Evolutionary conservation across 2,329 filamentous ascomycete genomes (phyloP).

Genomic region (Pseudogymnoascus sp.): DNA sequence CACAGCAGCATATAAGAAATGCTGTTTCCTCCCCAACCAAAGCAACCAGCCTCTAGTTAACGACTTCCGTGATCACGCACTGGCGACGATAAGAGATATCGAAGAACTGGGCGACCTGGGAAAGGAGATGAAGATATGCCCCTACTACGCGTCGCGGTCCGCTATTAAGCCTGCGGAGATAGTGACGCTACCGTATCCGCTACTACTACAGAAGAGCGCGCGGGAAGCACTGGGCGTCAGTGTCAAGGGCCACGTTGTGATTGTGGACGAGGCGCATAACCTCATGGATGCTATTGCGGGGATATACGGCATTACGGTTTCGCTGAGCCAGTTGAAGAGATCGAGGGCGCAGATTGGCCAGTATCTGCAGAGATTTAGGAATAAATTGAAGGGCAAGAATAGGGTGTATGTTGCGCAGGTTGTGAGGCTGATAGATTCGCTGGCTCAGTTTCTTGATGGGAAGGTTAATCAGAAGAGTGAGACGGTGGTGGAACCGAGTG

Average conservation of each 20-base stretch:
- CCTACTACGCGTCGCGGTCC: slow-evolving; percentile 89
- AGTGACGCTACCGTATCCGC: slow-evolving; percentile 82
- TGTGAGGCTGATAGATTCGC: slow-evolving; percentile 71
- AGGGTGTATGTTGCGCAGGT: slow-evolving; percentile 85
- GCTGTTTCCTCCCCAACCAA: slow-evolving; percentile 68
- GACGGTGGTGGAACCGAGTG: slow-evolving; percentile 61
- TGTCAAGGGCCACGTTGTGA: slow-evolving; percentile 79
- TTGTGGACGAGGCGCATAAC: slow-evolving; percentile 96
- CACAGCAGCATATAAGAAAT: slow-evolving; percentile 54
- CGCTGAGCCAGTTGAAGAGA: slow-evolving; percentile 61
- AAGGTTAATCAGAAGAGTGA: slow-evolving; percentile 41
- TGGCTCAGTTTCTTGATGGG: slow-evolving; percentile 59
- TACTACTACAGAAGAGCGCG: slow-evolving; percentile 79
- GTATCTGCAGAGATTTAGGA: slow-evolving; percentile 83
- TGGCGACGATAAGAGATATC: slow-evolving; percentile 85
- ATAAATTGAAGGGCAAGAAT: slow-evolving; percentile 82
- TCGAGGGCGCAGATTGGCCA: slow-evolving; percentile 68
- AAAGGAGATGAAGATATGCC: slow-evolving; percentile 72
- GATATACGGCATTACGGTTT: slow-evolving; percentile 74
- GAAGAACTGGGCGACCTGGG: slow-evolving; percentile 80
- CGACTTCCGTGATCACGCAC: slow-evolving; percentile 74
- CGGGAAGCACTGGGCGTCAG: slow-evolving; percentile 81
- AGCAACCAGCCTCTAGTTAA: slow-evolving; percentile 64
- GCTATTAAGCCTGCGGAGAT: slow-evolving; percentile 82
- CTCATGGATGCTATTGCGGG: slow-evolving; percentile 89